Base-by-base conservation (phyloP, 176 grass and related monocot genomes). In the Elaeis guineensis region DNA sequence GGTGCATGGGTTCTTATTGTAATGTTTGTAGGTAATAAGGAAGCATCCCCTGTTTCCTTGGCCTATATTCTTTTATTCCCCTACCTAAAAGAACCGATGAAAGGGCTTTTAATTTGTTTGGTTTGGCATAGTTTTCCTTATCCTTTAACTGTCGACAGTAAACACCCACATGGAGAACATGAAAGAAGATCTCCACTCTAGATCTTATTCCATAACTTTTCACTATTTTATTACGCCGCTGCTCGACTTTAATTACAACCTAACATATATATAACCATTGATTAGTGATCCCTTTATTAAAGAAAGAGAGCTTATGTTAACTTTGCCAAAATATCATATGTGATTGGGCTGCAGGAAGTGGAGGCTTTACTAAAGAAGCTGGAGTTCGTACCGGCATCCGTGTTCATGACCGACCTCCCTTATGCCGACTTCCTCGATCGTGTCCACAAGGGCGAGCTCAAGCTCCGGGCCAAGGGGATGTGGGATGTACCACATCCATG, bases 401-500 rank as follows among this genome's bases (percentile, higher is more conserved):
- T 55, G 52, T 68, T 68, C 65, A 68, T 4, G 65, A 68, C n/a
- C 18, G 65, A 68, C n/a, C 52, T 68, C 25, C 26, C 25, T 52
- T 68, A 55, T 50, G 17, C 21, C 22, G n/a, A 54, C 26, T 68
- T 68, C 52, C 65, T 68, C 12, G 16, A 68, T 52, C 24, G 65
- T 8, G 65, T 68, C 15, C 17, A 12, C 1, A 52, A 56, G n/a
- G 65, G 26, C 2, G 65, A 68, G 65, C 4, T 21, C 59, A 97
- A 91, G 78, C 70, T 97, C 19, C 80, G 87, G 19, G 78, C 44
- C 24, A 91, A 91, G 77, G 86, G 83, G 19, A 69, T 91, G 59
- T 97, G 92, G 92, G 87, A 91, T 61, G 92, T 97, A 66, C 87
- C 92, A 0, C 92, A 97, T 71, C 92, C 92, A 61, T 97, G 92